A percentile compares a stretch with the other conserved stretches of the same genome.
phyloP scores from a whole-genome alignment of 345 rosid species.

The Triadica sebifera region DNA sequence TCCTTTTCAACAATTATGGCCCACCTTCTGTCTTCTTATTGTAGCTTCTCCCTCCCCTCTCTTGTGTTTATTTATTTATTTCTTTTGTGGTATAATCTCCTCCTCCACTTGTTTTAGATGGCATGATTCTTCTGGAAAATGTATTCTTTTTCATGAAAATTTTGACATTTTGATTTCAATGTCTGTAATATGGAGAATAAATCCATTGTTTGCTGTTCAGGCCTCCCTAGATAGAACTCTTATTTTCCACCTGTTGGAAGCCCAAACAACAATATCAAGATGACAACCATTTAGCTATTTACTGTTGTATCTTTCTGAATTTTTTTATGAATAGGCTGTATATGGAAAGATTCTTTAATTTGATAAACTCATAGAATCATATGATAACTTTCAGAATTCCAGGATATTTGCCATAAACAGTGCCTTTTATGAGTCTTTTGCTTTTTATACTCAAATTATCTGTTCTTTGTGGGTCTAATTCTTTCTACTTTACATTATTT shows the following conservation, averaged over 20 bases:
- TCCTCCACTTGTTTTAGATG: not conserved
- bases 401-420: not conserved
- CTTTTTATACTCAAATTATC: not conserved
- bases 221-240: not conserved
- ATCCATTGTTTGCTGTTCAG: not conserved
- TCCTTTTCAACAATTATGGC: not conserved
- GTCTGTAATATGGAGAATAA: not conserved
- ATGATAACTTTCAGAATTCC: not conserved
- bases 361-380: not conserved
- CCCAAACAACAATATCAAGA: not conserved
- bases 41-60: not conserved
- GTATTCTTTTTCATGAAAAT: not conserved
- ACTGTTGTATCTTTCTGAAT: not conserved
- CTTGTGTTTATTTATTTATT: not conserved
- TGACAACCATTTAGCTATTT: not conserved
- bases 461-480: not conserved
- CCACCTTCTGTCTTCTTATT: not conserved
- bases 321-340: not conserved
- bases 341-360: not conserved
- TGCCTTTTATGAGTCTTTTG: not conserved
- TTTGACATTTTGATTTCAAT: not conserved
- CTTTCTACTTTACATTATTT: constrained; percentile 3
- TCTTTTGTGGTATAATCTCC: not conserved
- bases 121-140: not conserved
- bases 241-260: not conserved